Conservation (phyloP, 2,329 filamentous ascomycete genomes). For the Proliferodiscus dingleyae region DNA sequence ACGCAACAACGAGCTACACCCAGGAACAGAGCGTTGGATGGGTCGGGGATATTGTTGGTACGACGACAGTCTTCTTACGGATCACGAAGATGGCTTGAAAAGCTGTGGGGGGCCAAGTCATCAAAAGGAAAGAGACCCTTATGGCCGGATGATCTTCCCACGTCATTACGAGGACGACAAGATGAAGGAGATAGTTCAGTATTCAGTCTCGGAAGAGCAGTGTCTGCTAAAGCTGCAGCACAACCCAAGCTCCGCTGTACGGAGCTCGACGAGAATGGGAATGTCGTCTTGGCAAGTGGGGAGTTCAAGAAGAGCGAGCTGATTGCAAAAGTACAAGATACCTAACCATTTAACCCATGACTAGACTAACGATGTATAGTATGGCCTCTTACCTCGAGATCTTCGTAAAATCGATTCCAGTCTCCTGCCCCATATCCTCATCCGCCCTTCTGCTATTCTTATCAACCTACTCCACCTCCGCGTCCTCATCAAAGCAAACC, state of each 20-base stretch:
- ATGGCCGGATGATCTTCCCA: slow-evolving; percentile 55
- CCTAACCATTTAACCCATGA: slow-evolving; percentile 11
- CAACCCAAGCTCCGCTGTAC: slow-evolving; percentile 88
- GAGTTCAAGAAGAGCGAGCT: slow-evolving; percentile 98
- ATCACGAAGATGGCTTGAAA: slow-evolving; percentile 23
- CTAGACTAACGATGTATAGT: slow-evolving; percentile 47
- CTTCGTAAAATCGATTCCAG: slow-evolving; percentile 97
- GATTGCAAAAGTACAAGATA: slow-evolving; percentile 71
- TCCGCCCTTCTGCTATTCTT: slow-evolving; percentile 87
- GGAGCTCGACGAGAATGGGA: slow-evolving; percentile 87
- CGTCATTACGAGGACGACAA: slow-evolving; percentile 46
- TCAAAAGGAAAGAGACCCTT: slow-evolving; percentile 33
- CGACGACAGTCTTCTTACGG: slow-evolving; percentile 19
- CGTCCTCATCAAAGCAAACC: slow-evolving; percentile 90
- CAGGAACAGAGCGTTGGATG: background rate
- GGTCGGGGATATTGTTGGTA: background rate
- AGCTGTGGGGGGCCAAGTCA: slow-evolving; percentile 19
- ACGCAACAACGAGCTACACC: slow-evolving; percentile 1
- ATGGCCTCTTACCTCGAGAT: slow-evolving; percentile 88
- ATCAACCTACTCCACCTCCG: slow-evolving; percentile 95
- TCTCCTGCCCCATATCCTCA: slow-evolving; percentile 88
- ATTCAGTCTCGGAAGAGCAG: slow-evolving; percentile 64
- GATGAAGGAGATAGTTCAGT: slow-evolving; percentile 56
- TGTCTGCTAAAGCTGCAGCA: slow-evolving; percentile 71
- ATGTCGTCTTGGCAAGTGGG: slow-evolving; percentile 86